Base-by-base conservation (phyloP, 2,329 filamentous ascomycete species). In the Plenodomus tracheiphilus region DNA sequence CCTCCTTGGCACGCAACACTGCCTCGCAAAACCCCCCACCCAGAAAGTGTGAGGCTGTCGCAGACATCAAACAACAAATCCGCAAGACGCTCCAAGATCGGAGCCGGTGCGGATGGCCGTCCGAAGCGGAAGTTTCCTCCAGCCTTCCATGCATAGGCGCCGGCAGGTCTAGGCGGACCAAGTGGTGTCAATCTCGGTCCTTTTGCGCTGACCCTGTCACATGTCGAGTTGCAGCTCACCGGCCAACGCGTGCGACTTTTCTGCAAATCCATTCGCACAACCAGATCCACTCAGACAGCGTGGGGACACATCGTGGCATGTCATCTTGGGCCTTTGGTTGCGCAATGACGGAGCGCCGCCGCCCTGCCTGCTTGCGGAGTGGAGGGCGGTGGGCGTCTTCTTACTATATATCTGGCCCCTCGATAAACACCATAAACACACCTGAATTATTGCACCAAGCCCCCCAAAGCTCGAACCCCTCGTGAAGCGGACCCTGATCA, bases 251-350 rank as follows among this genome's bases (percentile, higher is more conserved):
- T 60, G 54, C 37, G 47, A 46, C 42, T 39, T 39, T 49, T 36
- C 41, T 51, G 53, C 49, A 45, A 43, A 54, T 56, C 46, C 44
- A 59, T 59, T 59, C 56, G 56, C 56, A 51, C 56, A 47, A 43
- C 34, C 44, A 41, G 35, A 32, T 41, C 40, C 51, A 47, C 47
- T 48, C 47, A 41, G 19, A 21, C 49, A 40, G 42, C 54, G 51
- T 55, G 54, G 49, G 56, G 49, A 53, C 18, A 20, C 47, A 47
- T 53, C 49, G 54, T 60, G 54, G 57, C 52, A 44, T 54, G 17
- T 34, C 25, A 30, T 22, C 20, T 32, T 17, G 6, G 16, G 18
- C 18, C 22, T n/a, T n/a, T 39, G 37, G 17, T 39, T 22, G 37
- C 37, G 37, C 37, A 36, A 34, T 30, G 21, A 19, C 10, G 17